Conservation (phyloP, 129 eudicot species). For the Flaveria brownii region DNA sequence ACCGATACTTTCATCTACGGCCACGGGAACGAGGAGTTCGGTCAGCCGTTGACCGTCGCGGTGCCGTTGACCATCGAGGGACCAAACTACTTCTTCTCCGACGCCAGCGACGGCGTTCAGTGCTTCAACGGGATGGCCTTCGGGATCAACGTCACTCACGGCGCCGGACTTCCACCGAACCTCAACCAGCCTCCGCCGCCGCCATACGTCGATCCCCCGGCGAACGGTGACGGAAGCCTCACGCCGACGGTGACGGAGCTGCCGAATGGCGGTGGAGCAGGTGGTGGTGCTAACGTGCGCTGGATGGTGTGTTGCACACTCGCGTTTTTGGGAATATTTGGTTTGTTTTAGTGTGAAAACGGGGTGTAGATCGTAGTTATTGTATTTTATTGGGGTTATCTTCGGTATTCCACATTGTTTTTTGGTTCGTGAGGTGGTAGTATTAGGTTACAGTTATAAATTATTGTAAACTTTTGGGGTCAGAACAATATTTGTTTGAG, state of each 20-base stretch:
- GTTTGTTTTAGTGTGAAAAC: conserved; percentile 16
- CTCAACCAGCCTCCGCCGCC: conserved; percentile 96
- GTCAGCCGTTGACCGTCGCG: conserved; percentile 42
- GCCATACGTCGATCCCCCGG: conserved; percentile 65
- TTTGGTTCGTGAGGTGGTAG: neutral
- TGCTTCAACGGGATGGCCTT: conserved; percentile 80
- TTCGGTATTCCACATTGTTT: conserved; percentile 7
- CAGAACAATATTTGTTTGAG: neutral
- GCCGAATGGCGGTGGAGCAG: conserved; percentile 38
- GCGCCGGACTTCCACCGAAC: conserved; percentile 79
- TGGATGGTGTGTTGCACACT: conserved; percentile 27
- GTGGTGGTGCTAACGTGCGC: conserved; percentile 35
- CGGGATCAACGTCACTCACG: conserved; percentile 61
- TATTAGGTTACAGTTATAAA: neutral
- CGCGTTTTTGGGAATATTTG: conserved; percentile 35
- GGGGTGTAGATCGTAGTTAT: neutral
- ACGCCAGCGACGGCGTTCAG: conserved; percentile 64
- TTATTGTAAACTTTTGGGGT: neutral
- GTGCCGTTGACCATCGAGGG: conserved; percentile 64
- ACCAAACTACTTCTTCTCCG: conserved; percentile 73
- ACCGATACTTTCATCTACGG: conserved; percentile 57
- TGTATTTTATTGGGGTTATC: conserved; percentile 6
- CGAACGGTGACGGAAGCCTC: conserved; percentile 40
- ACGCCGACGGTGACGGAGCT: conserved; percentile 45
- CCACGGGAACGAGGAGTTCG: conserved; percentile 43